Base-by-base conservation (phyloP, 2,329 filamentous ascomycete species). In the Cordyceps cateniannulata region DNA sequence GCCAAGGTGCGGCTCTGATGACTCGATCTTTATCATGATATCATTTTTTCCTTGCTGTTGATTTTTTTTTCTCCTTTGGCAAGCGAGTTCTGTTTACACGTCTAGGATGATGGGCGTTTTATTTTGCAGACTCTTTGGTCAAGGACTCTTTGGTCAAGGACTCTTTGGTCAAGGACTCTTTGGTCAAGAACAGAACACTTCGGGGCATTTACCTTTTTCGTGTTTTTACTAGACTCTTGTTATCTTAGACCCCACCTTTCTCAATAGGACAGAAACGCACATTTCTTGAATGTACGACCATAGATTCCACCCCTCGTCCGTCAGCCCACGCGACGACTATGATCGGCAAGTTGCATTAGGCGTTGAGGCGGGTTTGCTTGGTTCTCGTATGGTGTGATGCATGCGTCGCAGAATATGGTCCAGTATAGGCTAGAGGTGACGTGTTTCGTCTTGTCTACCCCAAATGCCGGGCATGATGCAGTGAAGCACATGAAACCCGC, bases 1-100 rank as follows among this genome's bases (percentile, higher is more conserved):
- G 88, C 90, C 4, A 84, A 79, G 66, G 79, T 73, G 47, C 63
- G 66, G 27, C 56, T 74, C 27, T 75, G 66, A 60, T 16, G 8
- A 18, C 5, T 48, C 25, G 6, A 5, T 20, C 5, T 18, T 3
- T 20, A 35, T 3, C n/a, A 48, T 32, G 42, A 32, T 22, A 53
- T 8, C 20, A 20, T 38, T 22, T 54, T 3, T 42, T 12, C 20
- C n/a, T 53, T 24, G 14, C 12, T 35, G 10, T 51, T 22, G 3
- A 12, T 54, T 35, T 47, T 9, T 7, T 10, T 40, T 18, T 35
- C 47, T 47, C 14, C 12, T 12, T 47, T 35, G 32, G n/a, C 42
- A 3, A 49, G 54, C 54, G 44, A 38, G 16, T 40, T 40, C 25
- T 25, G 32, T 27, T n/a, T 3, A 25, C 22, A 48, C 62, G 48